Percentiles rank a stretch among this genome's conserved stretches.
These are phyloP conservation scores for Paramecium bursaria DNA, from an alignment of 73 alveolate genomes.

Conservation along the genomic window DNA sequence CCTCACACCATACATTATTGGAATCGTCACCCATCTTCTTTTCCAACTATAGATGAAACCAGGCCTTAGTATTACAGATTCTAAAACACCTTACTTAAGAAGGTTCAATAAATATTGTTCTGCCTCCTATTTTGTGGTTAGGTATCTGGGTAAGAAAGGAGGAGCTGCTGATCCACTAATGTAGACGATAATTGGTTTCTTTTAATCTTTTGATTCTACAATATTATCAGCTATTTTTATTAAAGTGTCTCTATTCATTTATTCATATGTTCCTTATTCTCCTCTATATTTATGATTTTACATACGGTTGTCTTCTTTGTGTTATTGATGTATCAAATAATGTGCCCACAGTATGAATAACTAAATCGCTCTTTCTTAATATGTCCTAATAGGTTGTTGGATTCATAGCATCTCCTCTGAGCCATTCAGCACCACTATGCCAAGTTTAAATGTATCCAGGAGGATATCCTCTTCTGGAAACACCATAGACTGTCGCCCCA, in stretches of 20 bases:
- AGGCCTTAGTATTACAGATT: constrained; percentile 53
- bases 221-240: background rate
- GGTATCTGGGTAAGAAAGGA: constrained; percentile 58
- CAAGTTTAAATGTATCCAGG: background rate
- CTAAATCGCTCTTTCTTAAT: constrained; percentile 35
- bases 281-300: background rate
- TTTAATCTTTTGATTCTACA: too few relatives aligned
- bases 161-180: constrained; percentile 69
- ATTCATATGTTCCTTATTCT: constrained; percentile 50
- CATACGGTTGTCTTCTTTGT: constrained; percentile 19
- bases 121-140: constrained; percentile 68
- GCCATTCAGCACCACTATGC: background rate
- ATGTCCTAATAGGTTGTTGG: constrained; percentile 19
- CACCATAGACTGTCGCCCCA: constrained; percentile 51
- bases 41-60: constrained; percentile 64
- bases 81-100: background rate
- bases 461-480: constrained; percentile 54
- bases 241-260: constrained; percentile 49
- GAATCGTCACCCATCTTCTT: constrained; percentile 60
- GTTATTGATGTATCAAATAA: constrained; percentile 29
- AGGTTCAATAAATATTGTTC: constrained; percentile 55
- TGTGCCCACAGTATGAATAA: constrained; percentile 46
- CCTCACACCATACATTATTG: background rate
- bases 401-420: constrained; percentile 60
- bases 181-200: too few relatives aligned